Evolutionary conservation across 306 rosid species (phyloP), one percentile per base, ranked within the genome.

Genomic region (Ammopiptanthus mongolicus): DNA sequence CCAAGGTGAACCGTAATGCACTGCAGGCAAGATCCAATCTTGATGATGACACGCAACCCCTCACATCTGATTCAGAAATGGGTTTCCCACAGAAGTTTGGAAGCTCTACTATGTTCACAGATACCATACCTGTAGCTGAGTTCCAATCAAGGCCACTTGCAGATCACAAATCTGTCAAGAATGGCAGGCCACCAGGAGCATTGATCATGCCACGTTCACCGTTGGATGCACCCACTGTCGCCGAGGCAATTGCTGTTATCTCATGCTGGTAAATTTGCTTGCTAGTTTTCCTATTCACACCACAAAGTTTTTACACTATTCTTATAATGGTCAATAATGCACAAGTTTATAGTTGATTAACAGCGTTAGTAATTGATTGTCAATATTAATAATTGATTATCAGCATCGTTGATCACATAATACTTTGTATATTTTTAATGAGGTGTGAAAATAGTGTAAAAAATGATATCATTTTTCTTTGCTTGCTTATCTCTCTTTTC

Each of bases 161-260:
- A 28, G 98, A 92, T 71, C 98, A 92, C 52, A 46, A 11, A 37
- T 88, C 96, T 8, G 84, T 88, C 3, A 88, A 83, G 86, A 90
- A 90, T 50, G 98, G 98, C 17, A 86, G 98, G 29, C 94, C 96
- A 13, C 92, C 98, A 0, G 98, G 98, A 15, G 83, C 91, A 3
- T 53, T 92, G 31, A 84, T 92, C 22, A 4, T 19, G 6, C 84
- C 96, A 0, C 96, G 98, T 2, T 89, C 73, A 8, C 94, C 98
- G 0, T 90, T 92, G 31, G 98, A 92, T 74, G 98, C 96, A 11
- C 94, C 85, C 9, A 90, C 96, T 28, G 94, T 90, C 0, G 98
- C 98, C 3, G 98, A 92, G 71, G 96, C 94, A 1, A 90, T 92
- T 25, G 88, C 94, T 73, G 98, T 90, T 60, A 88, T 92, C 59